Evolutionary conservation across 2,329 filamentous ascomycete species (phyloP).

Genomic region (Trichoderma aggressivum): DNA sequence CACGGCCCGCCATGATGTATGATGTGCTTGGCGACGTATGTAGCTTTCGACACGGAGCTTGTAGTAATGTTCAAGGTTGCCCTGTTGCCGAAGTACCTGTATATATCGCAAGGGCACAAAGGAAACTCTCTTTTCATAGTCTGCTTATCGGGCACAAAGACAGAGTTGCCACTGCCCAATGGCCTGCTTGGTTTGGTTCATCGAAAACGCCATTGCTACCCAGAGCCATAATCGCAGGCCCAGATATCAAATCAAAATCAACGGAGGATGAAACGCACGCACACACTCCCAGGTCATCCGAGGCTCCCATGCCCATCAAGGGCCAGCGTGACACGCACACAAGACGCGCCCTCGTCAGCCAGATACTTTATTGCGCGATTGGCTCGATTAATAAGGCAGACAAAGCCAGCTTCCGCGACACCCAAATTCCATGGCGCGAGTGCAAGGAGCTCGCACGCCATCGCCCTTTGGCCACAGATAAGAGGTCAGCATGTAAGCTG

Average conservation of each 20-base stretch:
- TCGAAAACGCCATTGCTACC: constrained; percentile 8
- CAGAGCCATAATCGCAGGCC: constrained; percentile 8
- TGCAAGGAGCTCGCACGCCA: constrained; percentile 17
- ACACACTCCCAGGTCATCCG: constrained; percentile 3
- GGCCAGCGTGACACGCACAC: constrained; percentile 14
- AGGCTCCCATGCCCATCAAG: background rate
- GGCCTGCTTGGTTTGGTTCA: background rate
- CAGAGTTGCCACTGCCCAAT: background rate
- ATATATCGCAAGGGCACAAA: background rate
- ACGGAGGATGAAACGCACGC: background rate
- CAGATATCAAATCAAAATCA: background rate
- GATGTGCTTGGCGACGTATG: background rate
- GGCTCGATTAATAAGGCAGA: constrained; percentile 15
- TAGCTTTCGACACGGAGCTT: too few species aligned
- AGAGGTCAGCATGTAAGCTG: background rate
- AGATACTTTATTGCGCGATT: constrained; percentile 19
- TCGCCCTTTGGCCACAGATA: background rate
- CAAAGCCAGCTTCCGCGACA: background rate
- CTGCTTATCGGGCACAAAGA: background rate
- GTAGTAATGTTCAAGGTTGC: background rate
- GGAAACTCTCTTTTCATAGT: background rate
- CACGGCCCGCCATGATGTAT: constrained; percentile 13
- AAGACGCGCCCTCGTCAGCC: constrained; percentile 18
- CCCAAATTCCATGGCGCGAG: constrained; percentile 15
- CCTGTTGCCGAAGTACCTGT: background rate